Conservation (phyloP, 2,329 filamentous ascomycete genomes). For the Decorospora gaudefroyi region DNA sequence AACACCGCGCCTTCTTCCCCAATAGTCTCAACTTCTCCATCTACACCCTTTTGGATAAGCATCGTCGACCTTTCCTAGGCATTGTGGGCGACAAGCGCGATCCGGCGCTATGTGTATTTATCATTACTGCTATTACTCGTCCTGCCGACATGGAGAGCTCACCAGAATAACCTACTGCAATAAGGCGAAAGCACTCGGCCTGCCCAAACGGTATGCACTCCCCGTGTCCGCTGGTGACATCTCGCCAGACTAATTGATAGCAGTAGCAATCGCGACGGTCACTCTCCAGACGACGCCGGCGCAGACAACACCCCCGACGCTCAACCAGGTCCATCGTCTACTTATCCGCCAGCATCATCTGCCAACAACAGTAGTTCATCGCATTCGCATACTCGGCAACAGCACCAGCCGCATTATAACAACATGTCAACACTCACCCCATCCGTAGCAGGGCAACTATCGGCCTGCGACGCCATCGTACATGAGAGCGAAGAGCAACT, state of each 20-base stretch:
- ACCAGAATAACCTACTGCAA: slow-evolving; percentile 41
- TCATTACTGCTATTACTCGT: slow-evolving; percentile 40
- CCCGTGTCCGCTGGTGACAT: neutral
- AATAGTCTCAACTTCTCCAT: slow-evolving; percentile 3
- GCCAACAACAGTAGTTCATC: slow-evolving; percentile 18
- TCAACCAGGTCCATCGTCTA: slow-evolving; percentile 10
- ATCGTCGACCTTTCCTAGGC: slow-evolving; percentile 14
- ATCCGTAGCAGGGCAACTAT: slow-evolving; percentile 15
- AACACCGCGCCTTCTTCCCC: slow-evolving; percentile 2
- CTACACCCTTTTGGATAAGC: slow-evolving; percentile 4
- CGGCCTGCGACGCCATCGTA: slow-evolving; percentile 8
- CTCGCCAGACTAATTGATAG: slow-evolving; percentile 12
- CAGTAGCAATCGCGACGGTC: slow-evolving; percentile 22
- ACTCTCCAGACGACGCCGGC: slow-evolving; percentile 17
- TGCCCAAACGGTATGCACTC: slow-evolving; percentile 24
- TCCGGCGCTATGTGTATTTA: slow-evolving; percentile 43
- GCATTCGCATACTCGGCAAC: slow-evolving; percentile 24
- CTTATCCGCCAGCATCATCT: slow-evolving; percentile 15
- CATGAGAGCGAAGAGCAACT: slow-evolving; percentile 2
- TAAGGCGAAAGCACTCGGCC: slow-evolving; percentile 27
- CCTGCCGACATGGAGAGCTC: slow-evolving; percentile 42
- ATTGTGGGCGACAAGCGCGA: slow-evolving; percentile 12
- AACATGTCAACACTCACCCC: slow-evolving; percentile 35
- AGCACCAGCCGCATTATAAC: slow-evolving; percentile 22
- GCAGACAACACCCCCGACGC: slow-evolving; percentile 9